These are phyloP conservation scores for Coemansia nantahalensis DNA, from an alignment of 192 early-diverging fungal species.

Conservation along the genomic window DNA sequence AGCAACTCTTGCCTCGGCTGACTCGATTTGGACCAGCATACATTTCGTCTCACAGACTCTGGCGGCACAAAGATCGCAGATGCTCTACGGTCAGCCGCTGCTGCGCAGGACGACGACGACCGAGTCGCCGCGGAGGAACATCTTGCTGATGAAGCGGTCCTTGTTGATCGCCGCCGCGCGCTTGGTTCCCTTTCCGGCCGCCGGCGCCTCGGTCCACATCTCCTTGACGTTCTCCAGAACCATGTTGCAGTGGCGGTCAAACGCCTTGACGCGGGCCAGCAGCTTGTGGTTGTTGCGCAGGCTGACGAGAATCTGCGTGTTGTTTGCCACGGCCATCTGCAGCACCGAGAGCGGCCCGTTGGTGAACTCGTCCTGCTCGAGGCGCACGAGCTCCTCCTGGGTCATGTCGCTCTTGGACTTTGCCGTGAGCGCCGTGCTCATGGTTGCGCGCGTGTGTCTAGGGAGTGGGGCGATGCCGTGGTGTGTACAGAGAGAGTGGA, in stretches of 20 bases:
- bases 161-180: slow-evolving; percentile 96
- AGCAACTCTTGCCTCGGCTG: slow-evolving; percentile 6
- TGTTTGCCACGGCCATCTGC: slow-evolving; percentile 90
- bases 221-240: slow-evolving; percentile 99
- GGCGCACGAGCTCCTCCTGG: slow-evolving; percentile 76
- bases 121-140: slow-evolving; percentile 98
- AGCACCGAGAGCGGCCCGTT: slow-evolving; percentile 97
- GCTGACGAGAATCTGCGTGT: slow-evolving; percentile 94
- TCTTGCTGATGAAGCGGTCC: slow-evolving; percentile 96
- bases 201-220: slow-evolving; percentile 97
- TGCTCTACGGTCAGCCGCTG: slow-evolving; percentile 22
- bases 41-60: slow-evolving; percentile 6
- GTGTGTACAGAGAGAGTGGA: no score
- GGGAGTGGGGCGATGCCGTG: no score
- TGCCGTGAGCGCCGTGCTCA: slow-evolving; percentile 47
- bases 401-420: slow-evolving; percentile 53
- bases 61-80: neutral
- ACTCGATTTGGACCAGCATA: slow-evolving; percentile 16
- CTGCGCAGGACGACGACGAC: slow-evolving; percentile 73
- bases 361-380: slow-evolving; percentile 94
- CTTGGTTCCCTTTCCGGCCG: slow-evolving; percentile 84
- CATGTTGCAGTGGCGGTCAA: slow-evolving; percentile 99
- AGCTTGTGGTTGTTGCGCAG: slow-evolving; percentile 98
- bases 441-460: slow-evolving; percentile 4
- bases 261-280: slow-evolving; percentile 96